Base-by-base conservation (phyloP, 192 early-diverging fungal genomes). In the Mycoemilia scoparia region DNA sequence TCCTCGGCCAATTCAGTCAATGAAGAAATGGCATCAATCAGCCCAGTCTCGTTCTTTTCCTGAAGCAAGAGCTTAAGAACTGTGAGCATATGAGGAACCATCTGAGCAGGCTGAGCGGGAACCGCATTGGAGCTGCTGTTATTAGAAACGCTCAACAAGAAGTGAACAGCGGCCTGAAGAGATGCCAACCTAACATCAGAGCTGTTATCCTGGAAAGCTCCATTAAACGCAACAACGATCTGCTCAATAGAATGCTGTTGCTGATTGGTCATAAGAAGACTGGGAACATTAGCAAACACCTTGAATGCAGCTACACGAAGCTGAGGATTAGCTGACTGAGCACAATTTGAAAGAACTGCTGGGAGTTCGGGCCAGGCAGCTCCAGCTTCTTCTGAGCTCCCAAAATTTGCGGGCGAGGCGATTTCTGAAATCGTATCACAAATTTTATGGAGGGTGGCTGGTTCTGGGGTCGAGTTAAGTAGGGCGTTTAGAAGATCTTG, bases 351-450 rank as follows among this genome's bases (percentile, higher is more conserved):
- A 37, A 97, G 53, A 13, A 77, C 77, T 12, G 68, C 62, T 7
- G 83, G 56, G 12, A 97, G 69, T 36, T 86, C 82, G 11, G 64
- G 64, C 92, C 92, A 97, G 30, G 64, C 63, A 29, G 59, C 71
- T 22, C 20, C 21, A n/a, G 36, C 37, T 15, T 21, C 9, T 16
- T 14, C 13, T 2, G 36, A 20, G 21, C 26, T 16, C n/a, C n/a
- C n/a, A n/a, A n/a, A n/a, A n/a, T n/a, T n/a, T n/a, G n/a, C n/a
- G n/a, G n/a, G n/a, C n/a, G 21, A 34, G 41, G 79, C 73, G 29
- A 99, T 67, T 46, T 96, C 87, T 10, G 90, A 61, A 49, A 93
- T 79, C 15, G 87, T 82, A 55, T 96, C 92, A 51, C 79, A 84
- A 30, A 97, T 66, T 65, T 96, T 99, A 56, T 89, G 77, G n/a